Evolutionary conservation across 2,329 filamentous ascomycete genomes (phyloP), one percentile per base, ranked within the genome.

Genomic region (Rugonectria rugulosa): DNA sequence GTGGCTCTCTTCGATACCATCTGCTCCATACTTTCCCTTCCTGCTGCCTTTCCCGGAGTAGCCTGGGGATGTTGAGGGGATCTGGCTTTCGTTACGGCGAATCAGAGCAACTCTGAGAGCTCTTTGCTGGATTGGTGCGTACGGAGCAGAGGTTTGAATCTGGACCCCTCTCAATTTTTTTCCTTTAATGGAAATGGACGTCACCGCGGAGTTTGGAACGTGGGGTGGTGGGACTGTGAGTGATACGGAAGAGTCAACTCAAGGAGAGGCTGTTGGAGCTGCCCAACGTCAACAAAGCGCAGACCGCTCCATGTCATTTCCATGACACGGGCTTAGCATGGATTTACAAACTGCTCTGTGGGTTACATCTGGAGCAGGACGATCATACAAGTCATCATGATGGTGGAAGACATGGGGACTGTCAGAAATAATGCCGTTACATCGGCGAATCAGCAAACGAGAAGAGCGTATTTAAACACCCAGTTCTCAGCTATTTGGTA

Each of bases 141-240:
- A 6, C 44, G 15, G 19, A 41, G 34, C 41, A 34, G 27, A 21
- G 27, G 27, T 41, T 55, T 32, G 31, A 44, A 46, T 34, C 41
- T 46, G 32, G 40, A 26, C 32, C 23, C 10, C 32, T 49, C 53
- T 56, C 46, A 40, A 6, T 29, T 40, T 57, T 56, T 54, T 52
- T 48, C 42, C 51, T 7, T 49, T 27, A 45, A 42, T 15, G 38
- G 43, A n/a, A 47, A 17, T 40, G 56, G 32, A 58, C 55, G 58
- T 60, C 57, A 56, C 48, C 36, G 27, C 14, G 37, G 32, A 53
- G 21, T 37, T 44, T 52, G 21, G 57, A 64, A 58, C 53, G 49
- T 51, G 50, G 49, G 56, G 47, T 55, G 47, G 17, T 53, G 32
- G 38, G 21, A 46, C 44, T 19, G 21, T 19, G 40, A 46, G 15